These are phyloP conservation scores for Claviceps arundinis DNA, from an alignment of 2,329 filamentous ascomycete genomes.

Conservation along the genomic window DNA sequence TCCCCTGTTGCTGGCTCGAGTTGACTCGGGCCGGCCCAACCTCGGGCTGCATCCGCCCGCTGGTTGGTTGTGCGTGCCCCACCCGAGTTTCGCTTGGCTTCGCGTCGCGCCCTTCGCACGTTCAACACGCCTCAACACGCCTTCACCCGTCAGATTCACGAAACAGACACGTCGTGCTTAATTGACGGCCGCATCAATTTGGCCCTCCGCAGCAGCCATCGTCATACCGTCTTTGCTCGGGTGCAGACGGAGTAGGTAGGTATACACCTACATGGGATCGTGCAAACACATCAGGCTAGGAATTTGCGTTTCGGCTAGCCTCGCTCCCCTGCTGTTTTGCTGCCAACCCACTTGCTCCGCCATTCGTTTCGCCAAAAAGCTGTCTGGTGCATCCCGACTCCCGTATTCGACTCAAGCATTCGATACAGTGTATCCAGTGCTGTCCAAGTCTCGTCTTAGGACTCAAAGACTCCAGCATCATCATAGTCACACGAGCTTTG, in stretches of 20 bases:
- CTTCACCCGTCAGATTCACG: slow-evolving; percentile 23
- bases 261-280: neutral
- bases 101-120: slow-evolving; percentile 3
- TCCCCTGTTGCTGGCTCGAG: no score
- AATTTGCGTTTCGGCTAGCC: no score
- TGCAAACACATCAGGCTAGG: no score
- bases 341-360: slow-evolving; percentile 5
- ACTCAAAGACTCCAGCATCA: no score
- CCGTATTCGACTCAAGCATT: neutral
- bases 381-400: neutral
- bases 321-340: no score
- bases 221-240: neutral
- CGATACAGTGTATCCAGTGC: neutral
- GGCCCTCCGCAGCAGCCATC: slow-evolving; percentile 3
- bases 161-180: slow-evolving; percentile 31
- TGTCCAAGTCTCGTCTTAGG: neutral
- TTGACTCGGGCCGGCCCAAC: no score
- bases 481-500: no score
- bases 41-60: no score
- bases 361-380: slow-evolving; percentile 6
- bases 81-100: neutral
- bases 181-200: slow-evolving; percentile 17
- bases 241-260: neutral
- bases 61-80: neutral
- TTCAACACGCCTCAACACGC: slow-evolving; percentile 18